Evolutionary conservation across 2,329 filamentous ascomycete genomes (phyloP), one percentile per base, ranked within the genome.

Genomic region (Hymenoscyphus fraxineus): DNA sequence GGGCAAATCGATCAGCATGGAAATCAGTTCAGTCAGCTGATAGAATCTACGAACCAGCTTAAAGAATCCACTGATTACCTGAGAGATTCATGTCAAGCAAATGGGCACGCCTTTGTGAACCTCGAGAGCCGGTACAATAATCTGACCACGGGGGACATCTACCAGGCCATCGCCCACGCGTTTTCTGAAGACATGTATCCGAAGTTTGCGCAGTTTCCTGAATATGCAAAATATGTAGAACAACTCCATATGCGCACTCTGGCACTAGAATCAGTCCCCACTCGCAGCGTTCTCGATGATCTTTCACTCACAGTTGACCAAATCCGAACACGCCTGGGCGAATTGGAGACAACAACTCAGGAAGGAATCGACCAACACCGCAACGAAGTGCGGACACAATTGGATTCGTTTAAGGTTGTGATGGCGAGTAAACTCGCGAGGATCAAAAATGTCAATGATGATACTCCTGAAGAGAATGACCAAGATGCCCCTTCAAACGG

Each of bases 81-180:
- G n/a, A 54, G 10, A n/a, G 1, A 4, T 56, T 51, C 6, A 32
- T 27, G 31, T 41, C 64, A 68, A 13, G 65, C 59, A 1, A 59
- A 64, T 22, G 44, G 51, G 4, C 38, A 58, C 15, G 64, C 61
- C 22, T 47, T 66, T 22, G 54, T 57, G 10, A 67, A 66, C 59
- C 44, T 73, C 2, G 65, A 71, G 16, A 40, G 27, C 9, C 65
- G 71, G 10, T 65, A 71, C 39, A 67, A 70, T 16, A 72, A 71
- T 38, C 64, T 72, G 10, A 72, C 72, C 19, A 78, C 78, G 0
- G 75, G 76, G 12, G 68, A 73, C 2, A 60, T 80, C 7, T 44
- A 47, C 15, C 56, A 40, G 22, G 59, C 51, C 19, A 65, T 65
- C 19, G 74, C 75, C 1, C 72, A 61, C 22, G 41, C 51, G 16